Evolutionary conservation across 2,329 filamentous ascomycete genomes (phyloP), one percentile per base, ranked within the genome.

Genomic region (Epichloe scottii): DNA sequence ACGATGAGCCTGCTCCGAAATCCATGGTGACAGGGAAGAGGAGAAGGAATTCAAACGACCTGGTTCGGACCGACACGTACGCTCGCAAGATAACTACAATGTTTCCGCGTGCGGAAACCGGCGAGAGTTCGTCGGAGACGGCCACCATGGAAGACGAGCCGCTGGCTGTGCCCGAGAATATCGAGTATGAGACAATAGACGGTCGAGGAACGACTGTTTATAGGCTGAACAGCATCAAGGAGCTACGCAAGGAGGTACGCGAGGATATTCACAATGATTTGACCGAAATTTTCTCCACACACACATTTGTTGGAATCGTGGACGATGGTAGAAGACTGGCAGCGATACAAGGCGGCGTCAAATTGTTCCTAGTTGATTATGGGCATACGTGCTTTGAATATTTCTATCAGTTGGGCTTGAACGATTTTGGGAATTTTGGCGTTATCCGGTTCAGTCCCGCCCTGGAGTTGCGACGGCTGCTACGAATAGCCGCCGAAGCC

Each of bases 1-100:
- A 56, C 5, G 60, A 67, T 33, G 58, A 58, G 10, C 56, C 56
- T 4, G 56, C 63, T 4, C 60, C 60, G 6, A 71, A 66, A 51
- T 61, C 63, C 40, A 68, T 65, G 4, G 55, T 68, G 8, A 64
- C 67, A 19, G 60, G 62, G 56, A 70, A 73, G 64, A 61, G 63
- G 63, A 56, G 66, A 64, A 66, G 66, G 60, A 67, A 69, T 54
- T 68, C 70, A 19, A 94, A 94, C 63, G 95, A 86, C 51, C 79
- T 98, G 12, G 83, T 98, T 3, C 82, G 93, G 19, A 97, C 91
- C 11, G 93, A 98, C 64, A 82, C 87, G 1, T 87, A 84, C 53
- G 76, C 88, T 56, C 85, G 90, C 53, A 98, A 98, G 66, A 98
- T 98, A 55, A 98, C 93, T 0, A 89, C 87, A 54, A 97, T 98